Evolutionary conservation across 2,329 filamentous ascomycete genomes (phyloP).

Genomic region (Fusarium goolgardi): DNA sequence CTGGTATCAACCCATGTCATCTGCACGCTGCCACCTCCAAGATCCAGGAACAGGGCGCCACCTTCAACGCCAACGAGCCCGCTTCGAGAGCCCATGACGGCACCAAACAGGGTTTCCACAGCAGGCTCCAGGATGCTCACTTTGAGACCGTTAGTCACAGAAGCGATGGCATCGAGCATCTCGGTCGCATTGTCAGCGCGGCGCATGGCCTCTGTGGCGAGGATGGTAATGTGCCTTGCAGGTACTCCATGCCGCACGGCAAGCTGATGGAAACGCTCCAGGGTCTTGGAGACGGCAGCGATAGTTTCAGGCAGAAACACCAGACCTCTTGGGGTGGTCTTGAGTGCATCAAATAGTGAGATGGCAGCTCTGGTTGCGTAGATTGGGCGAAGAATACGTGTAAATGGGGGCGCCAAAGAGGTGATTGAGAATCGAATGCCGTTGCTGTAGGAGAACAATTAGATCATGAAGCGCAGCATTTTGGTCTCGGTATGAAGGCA

Average conservation of each 20-base stretch:
- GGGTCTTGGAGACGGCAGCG: constrained; percentile 69
- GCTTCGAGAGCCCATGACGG: constrained; percentile 81
- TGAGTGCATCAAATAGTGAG: constrained; percentile 86
- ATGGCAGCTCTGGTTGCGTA: constrained; percentile 84
- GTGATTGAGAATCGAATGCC: constrained; percentile 94
- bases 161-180: constrained; percentile 73
- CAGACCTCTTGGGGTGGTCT: constrained; percentile 56
- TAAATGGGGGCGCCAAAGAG: constrained; percentile 75
- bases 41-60: constrained; percentile 84
- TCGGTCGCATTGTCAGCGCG: constrained; percentile 78
- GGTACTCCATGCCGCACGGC: constrained; percentile 78
- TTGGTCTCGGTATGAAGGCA: not conserved
- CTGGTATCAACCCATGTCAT: constrained; percentile 71
- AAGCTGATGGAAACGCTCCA: constrained; percentile 77
- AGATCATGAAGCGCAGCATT: constrained; percentile 1
- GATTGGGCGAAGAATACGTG: constrained; percentile 79
- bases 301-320: constrained; percentile 69
- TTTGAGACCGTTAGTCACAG: constrained; percentile 70
- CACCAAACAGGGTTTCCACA: constrained; percentile 85
- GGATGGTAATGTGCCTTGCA: constrained; percentile 72
- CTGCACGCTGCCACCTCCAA: constrained; percentile 79
- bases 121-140: constrained; percentile 80
- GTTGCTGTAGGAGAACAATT: constrained; percentile 67
- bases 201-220: constrained; percentile 91
- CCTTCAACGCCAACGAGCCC: constrained; percentile 70